phyloP scores from a whole-genome alignment of 2,329 filamentous ascomycete genomes.

The Alternaria atra region DNA sequence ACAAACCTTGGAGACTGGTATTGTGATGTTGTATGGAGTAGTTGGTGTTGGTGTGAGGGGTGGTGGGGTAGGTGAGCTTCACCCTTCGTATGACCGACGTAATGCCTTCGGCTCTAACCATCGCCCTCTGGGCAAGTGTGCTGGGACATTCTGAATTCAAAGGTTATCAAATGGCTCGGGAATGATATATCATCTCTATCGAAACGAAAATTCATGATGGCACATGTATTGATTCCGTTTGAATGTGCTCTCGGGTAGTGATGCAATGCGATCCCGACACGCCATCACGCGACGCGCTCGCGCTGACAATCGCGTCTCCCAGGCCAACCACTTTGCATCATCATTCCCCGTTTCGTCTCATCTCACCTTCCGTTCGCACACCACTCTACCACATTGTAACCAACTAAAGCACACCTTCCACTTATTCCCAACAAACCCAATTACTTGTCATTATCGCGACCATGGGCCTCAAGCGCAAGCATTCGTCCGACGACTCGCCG shows the following conservation, averaged over 20 bases:
- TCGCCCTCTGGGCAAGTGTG: neutral
- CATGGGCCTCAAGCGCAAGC: slow-evolving; percentile 69
- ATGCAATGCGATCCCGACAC: slow-evolving; percentile 3
- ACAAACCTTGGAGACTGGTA: neutral
- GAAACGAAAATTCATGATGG: neutral
- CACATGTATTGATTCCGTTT: neutral
- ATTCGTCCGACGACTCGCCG: slow-evolving; percentile 59
- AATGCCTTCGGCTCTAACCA: slow-evolving; percentile 1
- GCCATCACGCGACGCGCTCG: slow-evolving; percentile 21
- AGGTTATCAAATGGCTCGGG: too few species aligned
- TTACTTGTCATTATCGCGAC: neutral
- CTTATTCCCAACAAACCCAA: neutral
- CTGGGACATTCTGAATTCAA: neutral
- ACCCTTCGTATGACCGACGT: slow-evolving; percentile 14
- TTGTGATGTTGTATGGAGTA: slow-evolving; percentile 2
- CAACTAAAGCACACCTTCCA: neutral
- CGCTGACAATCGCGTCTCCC: slow-evolving; percentile 18
- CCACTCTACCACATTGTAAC: neutral
- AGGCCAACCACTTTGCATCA: slow-evolving; percentile 40
- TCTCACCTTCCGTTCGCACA: slow-evolving; percentile 11
- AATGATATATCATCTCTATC: neutral
- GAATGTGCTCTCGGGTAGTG: neutral
- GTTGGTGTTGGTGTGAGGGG: slow-evolving; percentile 8
- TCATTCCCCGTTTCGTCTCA: slow-evolving; percentile 18
- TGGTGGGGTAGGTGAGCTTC: slow-evolving; percentile 11